Evolutionary conservation across 371 early-diverging fungal species (phyloP), one percentile per base, ranked within the genome.

Genomic region (Mycotypha africana): DNA sequence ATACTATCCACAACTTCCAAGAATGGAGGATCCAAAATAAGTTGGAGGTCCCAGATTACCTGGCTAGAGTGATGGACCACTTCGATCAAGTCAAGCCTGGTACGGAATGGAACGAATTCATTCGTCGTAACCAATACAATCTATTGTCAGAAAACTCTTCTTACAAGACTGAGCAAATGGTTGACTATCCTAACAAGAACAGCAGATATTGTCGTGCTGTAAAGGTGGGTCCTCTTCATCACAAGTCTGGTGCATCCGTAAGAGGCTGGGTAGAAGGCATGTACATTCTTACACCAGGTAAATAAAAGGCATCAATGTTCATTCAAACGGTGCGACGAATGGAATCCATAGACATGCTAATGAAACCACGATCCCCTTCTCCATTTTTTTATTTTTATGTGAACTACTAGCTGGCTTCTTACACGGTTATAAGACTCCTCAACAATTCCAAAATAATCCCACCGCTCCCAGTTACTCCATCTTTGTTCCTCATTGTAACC

Each of bases 71-170:
- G 14, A 49, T 51, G 1, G 38, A 43, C 0, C 49, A 47, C 0
- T 64, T 74, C 19, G 39, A 58, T 21, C 20, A 33, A 2, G 32
- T 74, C 2, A 42, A 47, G 12, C 58, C 69, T 5, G 42, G 56
- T 28, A 51, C 61, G 0, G 75, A 74, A 47, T 74, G 75, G 75
- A 58, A 66, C 19, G 63, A 61, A 21, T 74, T 70, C 49, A 52
- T 62, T 1, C 50, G 58, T 23, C 66, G 68, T 25, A 53, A 74
- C 30, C 53, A 56, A 7, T 44, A 49, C 21, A 48, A 65, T 12
- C 45, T 74, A 23, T 53, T 74, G 4, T 28, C 46, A 22, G 66
- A 65, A 30, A 60, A 63, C 14, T 65, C 74, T 11, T 56, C 60
- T n/a, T 74, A 60, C 56, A 67, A 67, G 56, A 59, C 63, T 4